Conservation (phyloP, 1,139 yeast species). For the Yamadazyma pseudoaaseri region DNA sequence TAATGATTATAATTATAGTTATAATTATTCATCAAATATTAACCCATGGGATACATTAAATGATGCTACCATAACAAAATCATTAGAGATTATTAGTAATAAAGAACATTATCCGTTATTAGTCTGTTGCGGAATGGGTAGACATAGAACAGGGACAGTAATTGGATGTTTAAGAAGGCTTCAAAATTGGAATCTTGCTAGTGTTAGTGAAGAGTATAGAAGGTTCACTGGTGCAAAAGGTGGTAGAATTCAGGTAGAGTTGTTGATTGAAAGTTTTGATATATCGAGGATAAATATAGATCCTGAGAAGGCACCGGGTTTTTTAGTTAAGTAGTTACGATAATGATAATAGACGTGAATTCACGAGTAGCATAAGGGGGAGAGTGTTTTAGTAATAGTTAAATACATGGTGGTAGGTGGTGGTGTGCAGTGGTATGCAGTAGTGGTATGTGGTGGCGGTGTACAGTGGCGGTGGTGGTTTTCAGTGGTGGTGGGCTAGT, state of each 20-base stretch:
- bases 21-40: conserved; percentile 25
- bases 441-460: not conserved
- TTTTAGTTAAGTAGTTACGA: conserved; percentile 5
- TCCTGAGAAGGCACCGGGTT: conserved; percentile 17
- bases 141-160: conserved; percentile 95
- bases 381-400: not conserved
- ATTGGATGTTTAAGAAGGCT: conserved; percentile 87
- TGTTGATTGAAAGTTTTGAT: conserved; percentile 84
- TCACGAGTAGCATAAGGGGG: conserved; percentile 1
- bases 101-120: conserved; percentile 76
- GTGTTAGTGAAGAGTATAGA: conserved; percentile 91
- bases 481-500: too few species aligned
- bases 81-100: conserved; percentile 72
- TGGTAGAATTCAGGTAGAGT: conserved; percentile 86
- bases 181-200: conserved; percentile 94
- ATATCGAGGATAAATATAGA: conserved; percentile 52
- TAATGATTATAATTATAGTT: conserved; percentile 43
- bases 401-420: not conserved
- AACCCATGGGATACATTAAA: conserved; percentile 98
- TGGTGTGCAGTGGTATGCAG: not conserved
- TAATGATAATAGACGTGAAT: conserved; percentile 1
- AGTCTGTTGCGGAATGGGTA: conserved; percentile 97
- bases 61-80: conserved; percentile 75
- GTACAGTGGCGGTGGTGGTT: too few species aligned
- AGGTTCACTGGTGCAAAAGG: conserved; percentile 92